Base-by-base conservation (phyloP, 306 rosid genomes). In the Potentilla sterilis region DNA sequence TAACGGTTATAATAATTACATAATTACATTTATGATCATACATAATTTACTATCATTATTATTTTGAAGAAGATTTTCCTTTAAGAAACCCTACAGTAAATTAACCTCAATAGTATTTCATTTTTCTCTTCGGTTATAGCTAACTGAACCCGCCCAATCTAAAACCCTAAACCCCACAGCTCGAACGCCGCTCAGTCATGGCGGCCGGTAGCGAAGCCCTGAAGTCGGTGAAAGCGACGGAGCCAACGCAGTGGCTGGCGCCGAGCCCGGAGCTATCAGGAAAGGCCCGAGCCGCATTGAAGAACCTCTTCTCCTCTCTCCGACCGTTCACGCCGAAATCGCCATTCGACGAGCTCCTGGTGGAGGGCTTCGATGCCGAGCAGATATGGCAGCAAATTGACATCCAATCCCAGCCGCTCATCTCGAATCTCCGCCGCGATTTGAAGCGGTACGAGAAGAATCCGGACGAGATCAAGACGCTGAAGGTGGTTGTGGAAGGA, bases 351-450 rank as follows among this genome's bases (percentile, higher is more conserved):
- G 80, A 84, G 65, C 97, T 95, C 65, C 78, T 95, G 67, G 87
- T 86, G 3, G 88, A 95, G 2, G 93, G 96, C 5, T 95, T 87
- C 83, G 99, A 95, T 75, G 90, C 88, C 3, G 99, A 95, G 83
- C 99, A 95, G 89, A 90, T 95, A 83, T 95, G 99, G 99, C 97
- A 95, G 78, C 99, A 95, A 82, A 89, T 90, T 37, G 99, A 95
- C 61, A 83, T 95, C 72, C 97, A 89, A 82, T 84, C 97, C 0
- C 93, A 89, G 80, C 97, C 97, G 11, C 87, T 95, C 1, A 21
- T 95, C 44, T 81, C 91, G 73, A 76, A 76, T 10, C 73, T 95
- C 48, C 89, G 88, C 58, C 92, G 99, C 71, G 90, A 87, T 15
- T 37, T 92, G 84, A 92, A 83, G 75, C 90, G 82, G 64, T 67